phyloP scores from a whole-genome alignment of 1,284 basidiomycete genomes.

The Flammula alnicola region DNA sequence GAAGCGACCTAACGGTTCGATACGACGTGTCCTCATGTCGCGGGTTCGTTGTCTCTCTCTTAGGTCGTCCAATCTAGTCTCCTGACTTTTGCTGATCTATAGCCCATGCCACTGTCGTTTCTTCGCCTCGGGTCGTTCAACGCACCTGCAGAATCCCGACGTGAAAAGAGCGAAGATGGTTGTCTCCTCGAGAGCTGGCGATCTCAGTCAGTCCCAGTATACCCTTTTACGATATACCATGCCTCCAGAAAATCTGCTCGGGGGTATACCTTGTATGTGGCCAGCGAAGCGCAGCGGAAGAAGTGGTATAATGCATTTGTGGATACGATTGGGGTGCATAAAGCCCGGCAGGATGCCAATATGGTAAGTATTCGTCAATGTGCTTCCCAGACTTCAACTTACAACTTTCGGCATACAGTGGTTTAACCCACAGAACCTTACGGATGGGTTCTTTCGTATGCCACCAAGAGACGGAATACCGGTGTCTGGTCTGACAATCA shows the following conservation, averaged over 20 bases:
- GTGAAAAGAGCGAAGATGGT: slow-evolving; percentile 62
- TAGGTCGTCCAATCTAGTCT: slow-evolving; percentile 1
- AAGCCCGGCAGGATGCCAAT: slow-evolving; percentile 67
- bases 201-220: slow-evolving; percentile 55
- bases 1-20: slow-evolving; percentile 47
- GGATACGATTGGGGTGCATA: slow-evolving; percentile 64
- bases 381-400: neutral
- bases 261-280: slow-evolving; percentile 72
- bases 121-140: slow-evolving; percentile 71
- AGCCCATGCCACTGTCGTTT: slow-evolving; percentile 81
- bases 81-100: neutral
- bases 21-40: slow-evolving; percentile 61
- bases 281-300: slow-evolving; percentile 56
- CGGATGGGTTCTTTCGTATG: slow-evolving; percentile 65
- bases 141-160: slow-evolving; percentile 58
- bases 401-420: slow-evolving; percentile 45
- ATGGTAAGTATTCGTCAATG: slow-evolving; percentile 50
- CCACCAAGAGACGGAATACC: slow-evolving; percentile 38
- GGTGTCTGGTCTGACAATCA: slow-evolving; percentile 40
- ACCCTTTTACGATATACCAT: slow-evolving; percentile 78
- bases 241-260: slow-evolving; percentile 57
- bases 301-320: slow-evolving; percentile 67
- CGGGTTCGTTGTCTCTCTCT: slow-evolving; percentile 61
- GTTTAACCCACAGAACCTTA: slow-evolving; percentile 63
- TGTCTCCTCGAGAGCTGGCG: slow-evolving; percentile 61